Conservation (phyloP, 306 rosid genomes). For the Elaeagnus macrophylla region DNA sequence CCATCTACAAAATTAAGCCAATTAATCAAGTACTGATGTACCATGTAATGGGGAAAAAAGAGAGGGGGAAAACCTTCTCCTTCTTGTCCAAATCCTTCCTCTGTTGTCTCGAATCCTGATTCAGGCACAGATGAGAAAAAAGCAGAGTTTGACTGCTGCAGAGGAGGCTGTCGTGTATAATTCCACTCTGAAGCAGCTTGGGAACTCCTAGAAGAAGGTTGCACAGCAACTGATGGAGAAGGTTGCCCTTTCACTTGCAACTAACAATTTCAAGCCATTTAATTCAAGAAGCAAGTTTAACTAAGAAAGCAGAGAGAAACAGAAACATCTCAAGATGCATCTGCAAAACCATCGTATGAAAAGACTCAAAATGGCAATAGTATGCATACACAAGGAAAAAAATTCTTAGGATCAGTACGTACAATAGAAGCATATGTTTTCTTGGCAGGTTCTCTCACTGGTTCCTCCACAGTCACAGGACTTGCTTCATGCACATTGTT, state of each 20-base stretch:
- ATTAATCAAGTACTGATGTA: too few species aligned
- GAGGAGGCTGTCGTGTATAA: constrained; percentile 52
- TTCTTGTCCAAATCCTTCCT: constrained; percentile 53
- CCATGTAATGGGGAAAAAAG: too few species aligned
- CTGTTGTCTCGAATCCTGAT: constrained; percentile 43
- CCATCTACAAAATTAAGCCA: too few species aligned
- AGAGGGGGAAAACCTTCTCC: constrained; percentile 56
- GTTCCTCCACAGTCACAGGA: constrained; percentile 48
- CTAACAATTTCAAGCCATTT: constrained; percentile 35
- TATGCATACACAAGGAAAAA: too few species aligned
- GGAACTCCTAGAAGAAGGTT: constrained; percentile 37
- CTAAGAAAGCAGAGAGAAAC: neutral
- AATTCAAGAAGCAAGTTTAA: neutral
- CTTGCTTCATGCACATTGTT: constrained; percentile 45
- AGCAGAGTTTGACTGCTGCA: constrained; percentile 48
- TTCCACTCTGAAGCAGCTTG: constrained; percentile 54
- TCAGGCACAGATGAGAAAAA: constrained; percentile 37
- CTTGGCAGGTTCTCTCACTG: constrained; percentile 60
- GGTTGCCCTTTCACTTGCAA: constrained; percentile 63
- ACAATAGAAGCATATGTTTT: constrained; percentile 90
- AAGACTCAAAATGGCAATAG: neutral
- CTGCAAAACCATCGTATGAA: neutral
- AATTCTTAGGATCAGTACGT: too few species aligned
- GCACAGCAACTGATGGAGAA: constrained; percentile 31
- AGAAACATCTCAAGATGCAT: neutral